Conservation (phyloP, 306 rosid species). For the Oemleria cerasiformis region DNA sequence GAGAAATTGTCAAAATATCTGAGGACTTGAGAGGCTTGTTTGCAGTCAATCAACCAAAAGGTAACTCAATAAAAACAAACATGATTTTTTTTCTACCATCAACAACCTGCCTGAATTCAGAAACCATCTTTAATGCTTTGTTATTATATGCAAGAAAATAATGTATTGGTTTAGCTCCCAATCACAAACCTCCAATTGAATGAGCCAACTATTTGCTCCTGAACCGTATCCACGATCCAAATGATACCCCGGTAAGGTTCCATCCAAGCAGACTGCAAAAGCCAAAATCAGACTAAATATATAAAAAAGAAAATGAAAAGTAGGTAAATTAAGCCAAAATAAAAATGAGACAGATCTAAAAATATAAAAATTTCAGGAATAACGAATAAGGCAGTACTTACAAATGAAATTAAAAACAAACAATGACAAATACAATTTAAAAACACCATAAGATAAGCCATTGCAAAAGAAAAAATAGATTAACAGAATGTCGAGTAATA, state of each 20-base stretch:
- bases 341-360: slow-evolving; percentile 13
- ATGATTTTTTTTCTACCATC: background rate
- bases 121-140: slow-evolving; percentile 1
- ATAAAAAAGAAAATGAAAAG: too few species aligned
- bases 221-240: slow-evolving; percentile 80
- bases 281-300: background rate
- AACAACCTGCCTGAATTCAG: too few species aligned
- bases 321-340: slow-evolving; percentile 13
- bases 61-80: background rate
- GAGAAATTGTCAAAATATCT: background rate
- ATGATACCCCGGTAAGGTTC: slow-evolving; percentile 92
- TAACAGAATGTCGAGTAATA: slow-evolving; percentile 1
- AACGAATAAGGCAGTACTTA: slow-evolving; percentile 10
- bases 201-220: slow-evolving; percentile 83
- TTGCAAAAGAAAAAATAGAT: background rate
- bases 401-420: slow-evolving; percentile 2
- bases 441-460: background rate
- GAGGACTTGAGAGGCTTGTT: background rate
- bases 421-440: background rate
- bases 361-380: background rate
- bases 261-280: slow-evolving; percentile 86
- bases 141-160: background rate
- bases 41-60: background rate
- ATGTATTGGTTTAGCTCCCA: slow-evolving; percentile 15
- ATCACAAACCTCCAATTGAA: slow-evolving; percentile 87